Base-by-base conservation (phyloP, 768 basidiomycete genomes). In the Pleurotus pulmonarius region DNA sequence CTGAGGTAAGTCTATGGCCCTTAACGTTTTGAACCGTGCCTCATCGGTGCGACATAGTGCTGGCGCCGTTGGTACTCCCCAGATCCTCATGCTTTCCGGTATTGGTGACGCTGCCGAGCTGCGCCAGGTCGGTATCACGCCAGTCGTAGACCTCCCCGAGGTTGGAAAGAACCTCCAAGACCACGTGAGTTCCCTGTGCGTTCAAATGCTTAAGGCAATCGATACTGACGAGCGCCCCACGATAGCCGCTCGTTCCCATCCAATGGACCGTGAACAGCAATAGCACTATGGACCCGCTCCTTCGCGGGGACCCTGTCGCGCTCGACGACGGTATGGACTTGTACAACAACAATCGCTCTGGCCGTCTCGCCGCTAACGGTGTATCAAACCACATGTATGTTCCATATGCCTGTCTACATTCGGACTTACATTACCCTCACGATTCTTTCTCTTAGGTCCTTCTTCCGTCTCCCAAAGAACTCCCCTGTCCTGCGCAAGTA, bases 101-200 rank as follows among this genome's bases (percentile, higher is more conserved):
- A 73, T 85, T 34, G 83, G 83, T 0, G 80, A 82, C 3, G 59
- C 57, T 49, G 78, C 80, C 58, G 73, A 81, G 2, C 65, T 85
- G 44, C 57, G 70, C 13, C 64, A 65, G 16, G 77, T 75, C 7
- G 76, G 76, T 18, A 73, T 85, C 37, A 55, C 59, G 7, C 64
- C 78, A 37, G 60, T 66, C 16, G 53, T 75, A 40, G 73, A 74
- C 46, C 67, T 83, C 6, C 78, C 82, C 5, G 82, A 81, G 51
- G 60, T 49, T 44, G 3, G 56, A 40, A 26, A 37, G 51, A 18
- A 59, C 18, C 46, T 49, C 4, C 46, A 48, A 12, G 48, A 49
- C n/a, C 38, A 24, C 37, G 52, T 65, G 15, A 39, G 48, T 5
- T 0, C 11, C 29, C 29, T 34, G 1, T 8, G 5, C 26, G 3